Evolutionary conservation across 106 monocot species (phyloP).

Genomic region (Apostasia ramifera): DNA sequence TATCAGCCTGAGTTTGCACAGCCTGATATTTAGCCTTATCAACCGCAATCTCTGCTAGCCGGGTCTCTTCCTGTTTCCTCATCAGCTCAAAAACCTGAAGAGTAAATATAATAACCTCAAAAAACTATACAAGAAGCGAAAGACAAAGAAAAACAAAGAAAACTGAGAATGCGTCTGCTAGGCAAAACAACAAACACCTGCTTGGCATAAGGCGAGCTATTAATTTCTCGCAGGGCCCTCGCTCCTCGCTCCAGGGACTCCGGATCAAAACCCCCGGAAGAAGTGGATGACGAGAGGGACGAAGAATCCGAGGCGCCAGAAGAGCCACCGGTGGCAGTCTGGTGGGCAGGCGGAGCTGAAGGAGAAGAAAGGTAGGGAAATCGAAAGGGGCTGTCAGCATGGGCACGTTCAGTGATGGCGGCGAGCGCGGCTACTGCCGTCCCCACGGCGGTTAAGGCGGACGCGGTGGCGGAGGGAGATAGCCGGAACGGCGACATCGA

Average conservation of each 20-base stretch:
- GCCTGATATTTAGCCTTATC: constrained; percentile 63
- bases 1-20: constrained; percentile 32
- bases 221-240: constrained; percentile 75
- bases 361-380: constrained; percentile 4
- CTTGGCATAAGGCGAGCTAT: constrained; percentile 57
- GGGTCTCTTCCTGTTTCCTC: constrained; percentile 83
- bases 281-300: not conserved
- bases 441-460: constrained; percentile 13
- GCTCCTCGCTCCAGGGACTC: constrained; percentile 79
- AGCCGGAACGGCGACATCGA: not conserved
- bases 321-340: too few species aligned
- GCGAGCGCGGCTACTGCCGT: constrained; percentile 12
- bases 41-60: constrained; percentile 52
- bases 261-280: constrained; percentile 62
- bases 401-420: constrained; percentile 10
- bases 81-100: constrained; percentile 81
- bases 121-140: not conserved
- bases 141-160: not conserved
- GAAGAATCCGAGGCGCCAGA: not conserved
- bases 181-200: constrained; percentile 37
- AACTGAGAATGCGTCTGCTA: not conserved
- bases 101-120: not conserved
- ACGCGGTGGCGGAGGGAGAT: constrained; percentile 9
- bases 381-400: constrained; percentile 22
- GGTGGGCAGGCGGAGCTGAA: not conserved